These are phyloP conservation scores for Ganoderma lucidum DNA, from an alignment of 1,284 basidiomycete species.

Conservation along the genomic window DNA sequence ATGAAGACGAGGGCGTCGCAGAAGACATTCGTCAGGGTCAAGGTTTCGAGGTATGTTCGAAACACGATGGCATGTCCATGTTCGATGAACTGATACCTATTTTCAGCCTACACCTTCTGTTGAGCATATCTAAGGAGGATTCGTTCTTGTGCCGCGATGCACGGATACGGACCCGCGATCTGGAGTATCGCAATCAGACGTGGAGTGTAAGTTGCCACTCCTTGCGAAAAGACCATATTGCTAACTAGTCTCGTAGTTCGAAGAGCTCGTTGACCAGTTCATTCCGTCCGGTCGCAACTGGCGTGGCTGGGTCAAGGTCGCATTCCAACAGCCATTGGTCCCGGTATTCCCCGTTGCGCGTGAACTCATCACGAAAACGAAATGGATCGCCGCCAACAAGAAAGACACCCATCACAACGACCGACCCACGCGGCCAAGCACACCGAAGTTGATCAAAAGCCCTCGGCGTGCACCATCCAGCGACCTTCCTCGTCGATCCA, in stretches of 20 bases:
- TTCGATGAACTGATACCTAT: not conserved
- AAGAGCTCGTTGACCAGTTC: constrained; percentile 84
- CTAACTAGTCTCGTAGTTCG: constrained; percentile 58
- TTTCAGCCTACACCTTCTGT: constrained; percentile 65
- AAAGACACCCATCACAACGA: constrained; percentile 37
- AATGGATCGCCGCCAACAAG: constrained; percentile 63
- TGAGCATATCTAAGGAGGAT: constrained; percentile 76
- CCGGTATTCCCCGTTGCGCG: constrained; percentile 79
- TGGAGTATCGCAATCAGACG: constrained; percentile 89
- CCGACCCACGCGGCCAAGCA: constrained; percentile 28
- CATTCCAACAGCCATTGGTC: constrained; percentile 77
- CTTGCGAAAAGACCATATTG: constrained; percentile 3
- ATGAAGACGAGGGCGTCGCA: constrained; percentile 82
- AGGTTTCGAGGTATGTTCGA: constrained; percentile 71
- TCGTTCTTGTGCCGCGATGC: constrained; percentile 80
- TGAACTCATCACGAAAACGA: constrained; percentile 78
- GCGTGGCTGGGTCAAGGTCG: constrained; percentile 85
- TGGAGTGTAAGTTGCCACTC: constrained; percentile 70
- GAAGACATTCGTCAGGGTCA: constrained; percentile 87
- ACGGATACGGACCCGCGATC: constrained; percentile 72
- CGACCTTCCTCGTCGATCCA: constrained; percentile 1
- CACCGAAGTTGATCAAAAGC: constrained; percentile 31
- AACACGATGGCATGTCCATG: not conserved
- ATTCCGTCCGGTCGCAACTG: constrained; percentile 79
- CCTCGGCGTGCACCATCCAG: not conserved